Conservation (phyloP, 2,329 filamentous ascomycete genomes). For the Aschersonia sp. region DNA sequence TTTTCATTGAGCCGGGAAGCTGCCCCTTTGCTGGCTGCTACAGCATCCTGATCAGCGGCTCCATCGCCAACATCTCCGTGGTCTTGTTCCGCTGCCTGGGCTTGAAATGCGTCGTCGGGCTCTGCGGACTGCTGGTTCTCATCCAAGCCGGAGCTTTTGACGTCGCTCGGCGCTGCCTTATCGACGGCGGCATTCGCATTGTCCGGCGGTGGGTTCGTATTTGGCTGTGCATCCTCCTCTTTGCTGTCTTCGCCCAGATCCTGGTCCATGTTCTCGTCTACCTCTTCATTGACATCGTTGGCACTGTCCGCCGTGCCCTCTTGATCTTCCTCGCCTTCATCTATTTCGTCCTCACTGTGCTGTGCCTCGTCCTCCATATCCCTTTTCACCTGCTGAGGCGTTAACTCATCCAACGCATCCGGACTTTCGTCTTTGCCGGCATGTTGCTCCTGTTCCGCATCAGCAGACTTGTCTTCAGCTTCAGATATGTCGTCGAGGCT, state of each 20-base stretch:
- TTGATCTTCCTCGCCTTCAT: constrained; percentile 29
- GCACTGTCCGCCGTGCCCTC: constrained; percentile 17
- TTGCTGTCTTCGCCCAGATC: constrained; percentile 2
- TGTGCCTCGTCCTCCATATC: constrained; percentile 30
- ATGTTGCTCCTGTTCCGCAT: constrained; percentile 18
- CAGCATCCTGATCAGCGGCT: constrained; percentile 47
- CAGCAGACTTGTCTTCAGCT: constrained; percentile 29
- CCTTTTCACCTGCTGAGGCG: constrained; percentile 22
- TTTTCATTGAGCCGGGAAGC: constrained; percentile 33
- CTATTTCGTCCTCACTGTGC: constrained; percentile 23
- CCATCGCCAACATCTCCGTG: constrained; percentile 52
- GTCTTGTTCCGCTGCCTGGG: constrained; percentile 48
- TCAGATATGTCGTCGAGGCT: constrained; percentile 45
- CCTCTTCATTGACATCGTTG: constrained; percentile 34
- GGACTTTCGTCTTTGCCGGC: constrained; percentile 18
- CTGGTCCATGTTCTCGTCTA: constrained; percentile 19
- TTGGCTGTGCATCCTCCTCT: constrained; percentile 24
- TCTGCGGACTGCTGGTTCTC: constrained; percentile 49
- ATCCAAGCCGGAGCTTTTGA: constrained; percentile 49
- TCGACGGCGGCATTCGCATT: constrained; percentile 40
- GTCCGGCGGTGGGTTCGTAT: constrained; percentile 24
- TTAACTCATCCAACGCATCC: constrained; percentile 21
- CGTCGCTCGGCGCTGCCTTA: constrained; percentile 49
- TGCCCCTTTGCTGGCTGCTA: constrained; percentile 47
- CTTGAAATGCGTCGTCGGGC: constrained; percentile 45